These are phyloP conservation scores for Juglanconis juglandina DNA, from an alignment of 2,329 filamentous ascomycete species.

Conservation along the genomic window DNA sequence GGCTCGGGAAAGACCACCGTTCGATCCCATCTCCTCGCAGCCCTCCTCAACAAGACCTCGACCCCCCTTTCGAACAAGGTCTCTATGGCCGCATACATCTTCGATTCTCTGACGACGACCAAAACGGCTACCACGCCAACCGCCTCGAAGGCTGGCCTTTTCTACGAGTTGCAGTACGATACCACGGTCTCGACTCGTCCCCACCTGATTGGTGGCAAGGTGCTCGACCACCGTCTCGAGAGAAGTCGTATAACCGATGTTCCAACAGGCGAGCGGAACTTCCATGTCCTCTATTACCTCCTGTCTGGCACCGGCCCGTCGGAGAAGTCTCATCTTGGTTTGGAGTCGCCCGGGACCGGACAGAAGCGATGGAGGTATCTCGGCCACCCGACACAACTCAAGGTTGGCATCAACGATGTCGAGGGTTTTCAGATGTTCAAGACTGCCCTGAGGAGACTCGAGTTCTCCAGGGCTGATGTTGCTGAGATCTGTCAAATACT, in stretches of 20 bases:
- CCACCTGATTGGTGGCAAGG: slow-evolving; percentile 86
- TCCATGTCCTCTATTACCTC: slow-evolving; percentile 94
- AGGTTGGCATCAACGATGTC: slow-evolving; percentile 92
- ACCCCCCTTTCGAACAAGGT: slow-evolving; percentile 92
- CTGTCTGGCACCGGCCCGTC: slow-evolving; percentile 85
- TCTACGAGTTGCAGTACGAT: slow-evolving; percentile 96
- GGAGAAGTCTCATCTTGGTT: slow-evolving; percentile 80
- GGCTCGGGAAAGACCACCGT: slow-evolving; percentile 95
- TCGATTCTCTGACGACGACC: slow-evolving; percentile 93
- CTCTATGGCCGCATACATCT: slow-evolving; percentile 89
- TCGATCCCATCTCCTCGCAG: slow-evolving; percentile 80
- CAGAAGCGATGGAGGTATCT: slow-evolving; percentile 93
- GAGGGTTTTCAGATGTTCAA: slow-evolving; percentile 98
- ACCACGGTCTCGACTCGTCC: slow-evolving; percentile 80
- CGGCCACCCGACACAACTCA: slow-evolving; percentile 92
- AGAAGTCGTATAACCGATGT: slow-evolving; percentile 87
- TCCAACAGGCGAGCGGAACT: slow-evolving; percentile 93
- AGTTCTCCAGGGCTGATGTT: slow-evolving; percentile 90
- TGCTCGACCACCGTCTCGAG: slow-evolving; percentile 90
- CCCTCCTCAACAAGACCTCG: slow-evolving; percentile 82
- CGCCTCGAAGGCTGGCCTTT: slow-evolving; percentile 91
- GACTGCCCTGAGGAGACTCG: slow-evolving; percentile 86
- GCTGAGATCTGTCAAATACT: slow-evolving; percentile 95
- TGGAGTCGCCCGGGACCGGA: slow-evolving; percentile 47
- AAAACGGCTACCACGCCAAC: slow-evolving; percentile 95